Conservation (phyloP, 2,329 filamentous ascomycete species). For the Aureobasidium mangrovei region DNA sequence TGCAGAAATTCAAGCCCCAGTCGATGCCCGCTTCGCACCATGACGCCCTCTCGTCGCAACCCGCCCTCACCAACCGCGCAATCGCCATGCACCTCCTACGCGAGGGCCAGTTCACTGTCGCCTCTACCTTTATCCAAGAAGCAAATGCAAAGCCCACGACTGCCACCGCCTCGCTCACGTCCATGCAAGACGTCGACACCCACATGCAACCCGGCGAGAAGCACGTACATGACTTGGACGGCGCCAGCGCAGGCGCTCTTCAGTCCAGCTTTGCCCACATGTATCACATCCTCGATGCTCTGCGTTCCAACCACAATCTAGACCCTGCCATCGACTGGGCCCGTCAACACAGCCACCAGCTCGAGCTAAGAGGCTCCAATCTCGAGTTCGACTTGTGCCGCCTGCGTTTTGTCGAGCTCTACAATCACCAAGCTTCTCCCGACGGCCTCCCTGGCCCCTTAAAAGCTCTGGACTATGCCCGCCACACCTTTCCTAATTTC, state of each 20-base stretch:
- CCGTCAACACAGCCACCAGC: constrained; percentile 54
- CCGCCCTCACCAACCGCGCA: constrained; percentile 76
- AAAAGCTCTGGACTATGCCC: constrained; percentile 68
- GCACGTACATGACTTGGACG: constrained; percentile 9
- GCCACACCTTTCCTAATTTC: constrained; percentile 64
- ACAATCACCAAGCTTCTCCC: constrained; percentile 44
- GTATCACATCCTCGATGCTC: constrained; percentile 77
- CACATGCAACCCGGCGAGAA: neutral
- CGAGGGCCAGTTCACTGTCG: constrained; percentile 86
- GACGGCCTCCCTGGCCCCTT: constrained; percentile 43
- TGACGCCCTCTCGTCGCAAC: constrained; percentile 68
- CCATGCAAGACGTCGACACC: neutral
- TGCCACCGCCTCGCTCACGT: neutral
- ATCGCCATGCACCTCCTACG: constrained; percentile 95
- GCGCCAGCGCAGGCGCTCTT: constrained; percentile 33
- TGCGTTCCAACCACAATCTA: constrained; percentile 64
- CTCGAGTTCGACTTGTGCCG: constrained; percentile 91
- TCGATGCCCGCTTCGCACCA: constrained; percentile 67
- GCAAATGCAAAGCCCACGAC: constrained; percentile 7
- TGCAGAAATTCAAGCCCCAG: constrained; percentile 56
- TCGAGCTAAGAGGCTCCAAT: constrained; percentile 80
- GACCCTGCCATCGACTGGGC: constrained; percentile 84
- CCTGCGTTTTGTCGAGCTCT: constrained; percentile 83
- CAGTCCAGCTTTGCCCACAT: constrained; percentile 77
- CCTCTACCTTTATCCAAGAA: constrained; percentile 68